phyloP scores from a whole-genome alignment of 2,329 filamentous ascomycete species.

The Coniochaeta ligniaria region DNA sequence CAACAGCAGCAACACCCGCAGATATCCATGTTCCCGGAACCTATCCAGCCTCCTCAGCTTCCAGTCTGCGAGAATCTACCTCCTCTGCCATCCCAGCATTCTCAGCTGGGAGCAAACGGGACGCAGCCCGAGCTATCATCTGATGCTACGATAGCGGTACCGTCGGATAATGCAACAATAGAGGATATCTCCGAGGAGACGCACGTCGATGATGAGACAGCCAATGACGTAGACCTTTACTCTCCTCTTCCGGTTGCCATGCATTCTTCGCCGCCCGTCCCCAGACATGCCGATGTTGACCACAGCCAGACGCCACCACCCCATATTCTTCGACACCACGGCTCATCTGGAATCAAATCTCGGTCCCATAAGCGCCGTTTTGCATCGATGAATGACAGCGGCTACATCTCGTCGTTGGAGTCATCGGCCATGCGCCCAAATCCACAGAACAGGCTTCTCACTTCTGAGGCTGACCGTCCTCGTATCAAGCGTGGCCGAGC shows the following conservation, averaged over 20 bases:
- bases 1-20: constrained; percentile 9
- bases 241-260: constrained; percentile 67
- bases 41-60: constrained; percentile 39
- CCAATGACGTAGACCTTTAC: constrained; percentile 47
- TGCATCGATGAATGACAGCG: constrained; percentile 79
- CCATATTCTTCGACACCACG: constrained; percentile 51
- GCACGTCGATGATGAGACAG: constrained; percentile 27
- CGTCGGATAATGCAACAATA: constrained; percentile 53
- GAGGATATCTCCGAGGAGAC: constrained; percentile 42
- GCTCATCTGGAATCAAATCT: constrained; percentile 49
- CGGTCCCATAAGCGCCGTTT: constrained; percentile 71
- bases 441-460: constrained; percentile 56
- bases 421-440: constrained; percentile 78
- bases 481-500: constrained; percentile 82
- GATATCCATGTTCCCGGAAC: constrained; percentile 29
- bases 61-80: constrained; percentile 29
- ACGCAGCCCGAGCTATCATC: constrained; percentile 56
- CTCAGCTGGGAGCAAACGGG: constrained; percentile 9
- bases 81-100: constrained; percentile 26
- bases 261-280: constrained; percentile 84
- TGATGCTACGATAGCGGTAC: constrained; percentile 66
- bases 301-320: constrained; percentile 76
- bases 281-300: constrained; percentile 48
- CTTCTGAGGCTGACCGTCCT: constrained; percentile 73
- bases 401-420: constrained; percentile 93